Evolutionary conservation across 2,329 filamentous ascomycete species (phyloP).

Genomic region (Aureobasidium sp.): DNA sequence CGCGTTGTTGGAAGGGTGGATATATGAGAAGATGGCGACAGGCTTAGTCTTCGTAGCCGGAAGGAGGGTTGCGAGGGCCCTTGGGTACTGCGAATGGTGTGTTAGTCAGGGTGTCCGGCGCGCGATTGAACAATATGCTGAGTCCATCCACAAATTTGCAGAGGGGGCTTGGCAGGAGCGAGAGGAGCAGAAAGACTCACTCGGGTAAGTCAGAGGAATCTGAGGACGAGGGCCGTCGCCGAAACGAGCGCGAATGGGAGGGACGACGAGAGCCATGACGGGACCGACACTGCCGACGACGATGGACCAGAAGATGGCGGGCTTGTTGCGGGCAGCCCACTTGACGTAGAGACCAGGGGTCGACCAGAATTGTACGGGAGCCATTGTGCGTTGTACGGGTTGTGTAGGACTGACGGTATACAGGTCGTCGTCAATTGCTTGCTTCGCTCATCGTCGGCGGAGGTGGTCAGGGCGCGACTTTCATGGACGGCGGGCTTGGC

Average conservation of each 20-base stretch:
- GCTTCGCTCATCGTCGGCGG: not conserved
- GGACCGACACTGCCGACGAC: constrained; percentile 69
- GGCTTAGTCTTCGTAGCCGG: constrained; percentile 41
- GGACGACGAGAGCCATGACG: constrained; percentile 60
- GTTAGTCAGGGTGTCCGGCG: not conserved
- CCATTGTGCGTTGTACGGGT: constrained; percentile 43
- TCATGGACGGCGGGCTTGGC: not conserved
- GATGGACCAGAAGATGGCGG: constrained; percentile 84
- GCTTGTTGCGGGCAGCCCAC: constrained; percentile 82
- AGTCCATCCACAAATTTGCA: no score
- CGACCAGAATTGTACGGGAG: constrained; percentile 73
- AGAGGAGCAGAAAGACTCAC: constrained; percentile 51
- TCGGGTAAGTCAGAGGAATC: constrained; percentile 85
- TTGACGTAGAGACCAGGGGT: constrained; percentile 75
- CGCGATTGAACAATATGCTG: not conserved
- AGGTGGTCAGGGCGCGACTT: not conserved
- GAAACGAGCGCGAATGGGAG: constrained; percentile 63
- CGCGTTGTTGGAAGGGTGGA: not conserved
- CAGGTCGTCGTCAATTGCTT: constrained; percentile 6
- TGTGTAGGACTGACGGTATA: constrained; percentile 20
- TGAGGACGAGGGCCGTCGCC: constrained; percentile 66
- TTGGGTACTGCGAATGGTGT: constrained; percentile 36
- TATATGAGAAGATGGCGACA: not conserved
- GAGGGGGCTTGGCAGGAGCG: not conserved
- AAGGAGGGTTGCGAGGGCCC: constrained; percentile 38